phyloP scores from a whole-genome alignment of 106 monocot genomes.

The Triglochin maritima region DNA sequence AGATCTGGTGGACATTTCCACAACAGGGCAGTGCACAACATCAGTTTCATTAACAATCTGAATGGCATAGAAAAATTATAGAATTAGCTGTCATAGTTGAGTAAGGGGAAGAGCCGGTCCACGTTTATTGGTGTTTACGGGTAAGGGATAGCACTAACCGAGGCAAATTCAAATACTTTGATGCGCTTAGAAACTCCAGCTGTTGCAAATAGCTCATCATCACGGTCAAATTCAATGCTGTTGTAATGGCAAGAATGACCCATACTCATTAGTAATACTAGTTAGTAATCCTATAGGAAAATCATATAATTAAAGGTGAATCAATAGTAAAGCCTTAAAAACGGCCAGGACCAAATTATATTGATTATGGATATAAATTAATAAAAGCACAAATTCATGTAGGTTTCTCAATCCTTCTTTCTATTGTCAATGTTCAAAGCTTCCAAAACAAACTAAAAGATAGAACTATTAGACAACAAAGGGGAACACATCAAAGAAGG shows the following conservation, averaged over 20 bases:
- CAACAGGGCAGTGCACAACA: constrained; percentile 83
- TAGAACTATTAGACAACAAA: too few species aligned
- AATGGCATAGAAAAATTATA: constrained; percentile 1
- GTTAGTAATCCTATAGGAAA: background rate
- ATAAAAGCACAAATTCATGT: too few species aligned
- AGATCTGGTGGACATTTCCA: constrained; percentile 89
- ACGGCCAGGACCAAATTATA: too few species aligned
- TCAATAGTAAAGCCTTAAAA: too few species aligned
- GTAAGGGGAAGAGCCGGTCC: too few species aligned
- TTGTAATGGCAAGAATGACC: background rate
- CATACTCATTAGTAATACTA: background rate
- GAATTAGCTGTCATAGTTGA: background rate
- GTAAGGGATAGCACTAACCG: constrained; percentile 25
- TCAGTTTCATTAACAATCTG: constrained; percentile 93
- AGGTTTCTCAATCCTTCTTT: too few species aligned
- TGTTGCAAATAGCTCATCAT: constrained; percentile 98
- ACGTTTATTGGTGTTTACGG: too few species aligned
- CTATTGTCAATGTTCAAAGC: too few species aligned
- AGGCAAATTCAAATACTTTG: constrained; percentile 94
- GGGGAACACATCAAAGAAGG: too few species aligned
- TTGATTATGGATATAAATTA: too few species aligned
- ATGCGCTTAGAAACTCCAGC: constrained; percentile 96
- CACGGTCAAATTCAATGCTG: constrained; percentile 99
- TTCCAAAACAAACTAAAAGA: too few species aligned
- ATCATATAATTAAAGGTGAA: background rate